phyloP scores from a whole-genome alignment of 1,284 basidiomycete genomes.

The Ganoderma lingzhi region DNA sequence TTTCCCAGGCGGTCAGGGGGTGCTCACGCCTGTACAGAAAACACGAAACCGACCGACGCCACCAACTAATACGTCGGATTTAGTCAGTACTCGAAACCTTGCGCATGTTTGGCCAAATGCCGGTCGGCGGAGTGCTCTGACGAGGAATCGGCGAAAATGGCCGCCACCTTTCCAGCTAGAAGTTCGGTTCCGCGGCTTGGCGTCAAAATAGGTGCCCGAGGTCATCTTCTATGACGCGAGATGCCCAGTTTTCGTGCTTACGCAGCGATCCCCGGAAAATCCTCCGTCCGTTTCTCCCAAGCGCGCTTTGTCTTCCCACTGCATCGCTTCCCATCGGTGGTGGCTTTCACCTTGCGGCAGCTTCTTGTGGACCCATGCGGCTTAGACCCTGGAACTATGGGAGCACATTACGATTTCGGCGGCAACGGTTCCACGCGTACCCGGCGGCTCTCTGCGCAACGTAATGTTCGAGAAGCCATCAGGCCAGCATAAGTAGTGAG shows the following conservation, averaged over 20 bases:
- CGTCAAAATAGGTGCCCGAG: not conserved
- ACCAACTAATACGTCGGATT: no score
- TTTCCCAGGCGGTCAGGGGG: no score
- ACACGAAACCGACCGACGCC: no score
- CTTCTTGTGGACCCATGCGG: not conserved
- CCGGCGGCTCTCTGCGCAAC: not conserved
- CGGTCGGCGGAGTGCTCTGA: not conserved
- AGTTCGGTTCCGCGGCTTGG: not conserved
- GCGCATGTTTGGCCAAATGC: not conserved
- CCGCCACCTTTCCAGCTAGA: not conserved
- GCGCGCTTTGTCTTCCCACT: not conserved
- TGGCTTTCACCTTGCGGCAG: not conserved
- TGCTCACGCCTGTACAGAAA: no score
- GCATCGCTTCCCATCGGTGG: not conserved
- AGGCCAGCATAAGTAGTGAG: not conserved
- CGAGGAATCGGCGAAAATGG: not conserved
- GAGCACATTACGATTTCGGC: not conserved
- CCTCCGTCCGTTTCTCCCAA: not conserved
- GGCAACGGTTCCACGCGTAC: not conserved
- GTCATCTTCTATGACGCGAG: not conserved
- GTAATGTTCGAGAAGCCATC: not conserved
- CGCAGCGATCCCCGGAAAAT: not conserved
- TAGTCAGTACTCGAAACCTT: no score
- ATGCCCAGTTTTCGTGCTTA: not conserved
- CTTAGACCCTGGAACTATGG: not conserved